Percentiles rank a stretch among this genome's conserved stretches.
Evolutionary conservation across 176 grass and related monocot genomes (phyloP).

Genomic region (Urochloa ruziziensis): DNA sequence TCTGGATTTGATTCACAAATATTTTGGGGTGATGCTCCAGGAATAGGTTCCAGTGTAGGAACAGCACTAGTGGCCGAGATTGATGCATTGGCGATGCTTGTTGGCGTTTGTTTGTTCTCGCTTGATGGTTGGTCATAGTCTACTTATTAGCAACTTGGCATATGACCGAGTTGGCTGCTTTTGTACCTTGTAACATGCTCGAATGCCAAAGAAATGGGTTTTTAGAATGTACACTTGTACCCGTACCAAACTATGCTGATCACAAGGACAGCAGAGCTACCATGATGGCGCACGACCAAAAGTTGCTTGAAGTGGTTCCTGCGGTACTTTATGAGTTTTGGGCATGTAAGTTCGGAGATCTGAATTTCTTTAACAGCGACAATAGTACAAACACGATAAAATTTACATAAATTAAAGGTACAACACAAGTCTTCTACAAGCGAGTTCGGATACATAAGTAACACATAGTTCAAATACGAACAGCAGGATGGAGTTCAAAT

Average conservation of each 20-base stretch:
- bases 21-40: background rate
- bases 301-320: background rate
- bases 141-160: background rate
- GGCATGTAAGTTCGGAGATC: background rate
- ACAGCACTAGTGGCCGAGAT: slow-evolving; percentile 12
- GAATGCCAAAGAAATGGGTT: background rate
- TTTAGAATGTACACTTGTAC: slow-evolving; percentile 2
- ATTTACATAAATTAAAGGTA: too few species aligned
- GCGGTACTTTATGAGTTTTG: background rate
- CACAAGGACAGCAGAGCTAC: background rate
- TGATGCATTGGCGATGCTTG: slow-evolving; percentile 19
- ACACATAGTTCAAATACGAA: too few species aligned
- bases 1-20: background rate
- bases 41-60: background rate
- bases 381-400: too few species aligned
- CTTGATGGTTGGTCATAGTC: slow-evolving; percentile 5
- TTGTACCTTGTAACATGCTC: background rate
- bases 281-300: background rate
- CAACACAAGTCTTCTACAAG: too few species aligned
- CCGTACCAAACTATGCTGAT: background rate
- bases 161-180: background rate
- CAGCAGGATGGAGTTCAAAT: too few species aligned
- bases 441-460: too few species aligned
- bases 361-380: background rate
- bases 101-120: slow-evolving; percentile 4